Evolutionary conservation across 345 rosid genomes (phyloP).

Genomic region (Tarenaya hassleriana): DNA sequence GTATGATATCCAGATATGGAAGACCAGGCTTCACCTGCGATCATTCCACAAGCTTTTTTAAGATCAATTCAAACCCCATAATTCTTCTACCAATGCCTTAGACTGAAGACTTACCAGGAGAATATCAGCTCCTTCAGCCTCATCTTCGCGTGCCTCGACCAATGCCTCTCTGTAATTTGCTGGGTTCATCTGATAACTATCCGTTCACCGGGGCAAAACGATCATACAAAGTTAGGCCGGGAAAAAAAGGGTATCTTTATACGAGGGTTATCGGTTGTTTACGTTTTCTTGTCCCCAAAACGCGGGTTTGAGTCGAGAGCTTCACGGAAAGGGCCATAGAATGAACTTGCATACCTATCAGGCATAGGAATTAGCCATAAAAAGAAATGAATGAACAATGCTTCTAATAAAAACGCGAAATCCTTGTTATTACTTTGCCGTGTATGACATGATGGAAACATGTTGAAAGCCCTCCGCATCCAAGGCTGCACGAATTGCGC

Average conservation of each 20-base stretch:
- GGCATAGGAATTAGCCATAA: constrained; percentile 6
- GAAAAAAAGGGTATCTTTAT: not conserved
- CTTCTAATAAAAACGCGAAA: not conserved
- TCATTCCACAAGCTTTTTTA: no score
- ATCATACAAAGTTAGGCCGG: constrained; percentile 19
- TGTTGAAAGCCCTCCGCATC: constrained; percentile 89
- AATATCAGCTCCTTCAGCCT: constrained; percentile 95
- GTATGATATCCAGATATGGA: constrained; percentile 88
- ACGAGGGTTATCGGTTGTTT: constrained; percentile 20
- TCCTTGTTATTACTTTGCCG: constrained; percentile 63
- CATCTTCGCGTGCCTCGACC: constrained; percentile 77
- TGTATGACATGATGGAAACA: constrained; percentile 96
- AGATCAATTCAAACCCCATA: no score
- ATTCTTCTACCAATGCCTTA: no score
- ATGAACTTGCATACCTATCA: constrained; percentile 91
- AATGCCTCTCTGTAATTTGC: constrained; percentile 91
- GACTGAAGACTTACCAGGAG: constrained; percentile 59
- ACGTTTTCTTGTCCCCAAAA: constrained; percentile 95
- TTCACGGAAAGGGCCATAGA: constrained; percentile 94
- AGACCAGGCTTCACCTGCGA: constrained; percentile 92
- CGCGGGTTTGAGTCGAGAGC: constrained; percentile 93
- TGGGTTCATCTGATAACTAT: constrained; percentile 97
- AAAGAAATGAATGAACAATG: constrained; percentile 2
- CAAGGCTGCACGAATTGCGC: constrained; percentile 83
- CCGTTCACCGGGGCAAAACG: constrained; percentile 31